Base-by-base conservation (phyloP, 495 filamentous ascomycete species). In the Neurospora sp. region DNA sequence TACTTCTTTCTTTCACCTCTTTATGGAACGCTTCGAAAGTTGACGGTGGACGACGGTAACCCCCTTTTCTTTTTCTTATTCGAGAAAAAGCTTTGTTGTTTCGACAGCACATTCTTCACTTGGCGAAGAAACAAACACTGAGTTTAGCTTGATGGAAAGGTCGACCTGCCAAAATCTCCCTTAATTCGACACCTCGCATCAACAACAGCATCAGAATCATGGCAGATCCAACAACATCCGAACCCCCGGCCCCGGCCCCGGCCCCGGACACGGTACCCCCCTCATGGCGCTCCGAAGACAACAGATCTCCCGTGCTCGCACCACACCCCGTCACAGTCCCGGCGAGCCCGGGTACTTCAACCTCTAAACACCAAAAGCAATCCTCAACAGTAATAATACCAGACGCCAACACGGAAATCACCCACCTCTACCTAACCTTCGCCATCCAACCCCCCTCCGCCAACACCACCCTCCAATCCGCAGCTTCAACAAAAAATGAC, bases 361-460 rank as follows among this genome's bases (percentile, higher is more conserved):
- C n/a, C n/a, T n/a, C n/a, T n/a, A 27, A 27, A 27, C 1, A 27
- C 22, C 1, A 27, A 0, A 27, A 27, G 27, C 27, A 27, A 27
- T 27, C 27, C 27, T 27, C 27, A 35, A 35, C 35, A 35, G 0
- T 35, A 35, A 35, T 5, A 3, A 20, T 37, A 68, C 53, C 68
- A 14, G 70, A 73, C 71, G 61, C 37, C 53, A 46, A 48, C 40
- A 40, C 75, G 0, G 76, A 75, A 14, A 91, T 96, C 73, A 83
- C 87, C 16, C 88, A 89, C 77, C 86, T 89, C 38, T 95, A 94
- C 77, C 84, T 97, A 18, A 92, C 89, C 40, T 91, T 93, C 72
- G 86, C 90, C 27, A 95, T 91, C 7, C 77, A 83, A 11, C 78
- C 94, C 2, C 92, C 92, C 1, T 79, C 80, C 14, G 89, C 91